Base-by-base conservation (phyloP, 1,284 basidiomycete genomes). In the Abortiporus biennis region DNA sequence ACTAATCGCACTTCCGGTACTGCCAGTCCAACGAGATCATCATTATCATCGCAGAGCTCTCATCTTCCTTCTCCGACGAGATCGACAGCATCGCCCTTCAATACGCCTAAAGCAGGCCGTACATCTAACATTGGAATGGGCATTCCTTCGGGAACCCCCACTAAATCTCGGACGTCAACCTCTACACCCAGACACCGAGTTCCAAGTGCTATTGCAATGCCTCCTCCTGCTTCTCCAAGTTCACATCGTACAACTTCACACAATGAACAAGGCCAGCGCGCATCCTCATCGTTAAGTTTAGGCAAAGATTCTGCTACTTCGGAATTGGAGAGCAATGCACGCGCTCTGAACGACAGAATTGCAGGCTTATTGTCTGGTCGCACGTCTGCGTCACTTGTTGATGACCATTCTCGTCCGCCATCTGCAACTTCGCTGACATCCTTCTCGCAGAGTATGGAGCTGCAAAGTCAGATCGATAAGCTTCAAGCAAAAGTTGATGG, bases 151-250 rank as follows among this genome's bases (percentile, higher is more conserved):
- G 63, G 46, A 3, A 67, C 67, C 15, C 68, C 71, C 11, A 62
- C 59, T 12, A 78, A 71, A 52, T 57, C 65, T 37, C 67, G 79
- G 48, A 57, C 72, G 15, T 68, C 74, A 16, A 54, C 72, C 29
- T 68, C 58, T 44, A 81, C 79, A 8, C 78, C 80, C 29, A 73
- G 79, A 29, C 68, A 73, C 11, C 71, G 84, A 35, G 57, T 86
- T 47, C 81, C 84, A n/a, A 85, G 82, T 52, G 67, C 74, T n/a
- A 59, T 84, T 24, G 78, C 80, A 2, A 88, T 87, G 83, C 85
- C 85, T 2, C 85, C 85, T 2, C 85, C 85, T 12, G 67, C 78
- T 0, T 82, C 81, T 11, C 82, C 82, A 13, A 59, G 66, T 36
- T 47, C 53, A 49, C 47, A 16, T 48, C 59, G 43, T 53, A 63